phyloP scores from a whole-genome alignment of 345 rosid species.

The Raphanus sativus region DNA sequence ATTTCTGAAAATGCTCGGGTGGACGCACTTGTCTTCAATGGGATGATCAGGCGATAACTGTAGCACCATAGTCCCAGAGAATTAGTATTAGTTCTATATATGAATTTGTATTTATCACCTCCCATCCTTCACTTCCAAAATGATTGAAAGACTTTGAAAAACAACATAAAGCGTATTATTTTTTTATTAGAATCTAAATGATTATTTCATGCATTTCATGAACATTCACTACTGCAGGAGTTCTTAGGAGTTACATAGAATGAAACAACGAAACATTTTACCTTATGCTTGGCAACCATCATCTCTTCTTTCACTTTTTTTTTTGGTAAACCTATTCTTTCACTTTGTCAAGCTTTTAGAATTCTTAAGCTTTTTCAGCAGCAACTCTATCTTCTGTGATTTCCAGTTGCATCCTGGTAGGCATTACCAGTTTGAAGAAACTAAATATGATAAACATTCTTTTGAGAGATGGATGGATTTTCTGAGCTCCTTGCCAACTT shows the following conservation, averaged over 20 bases:
- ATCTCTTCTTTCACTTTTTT: not conserved
- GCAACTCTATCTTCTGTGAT: not conserved
- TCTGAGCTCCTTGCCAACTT: not conserved
- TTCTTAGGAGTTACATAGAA: not conserved
- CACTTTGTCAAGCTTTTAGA: not conserved
- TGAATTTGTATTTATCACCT: not conserved
- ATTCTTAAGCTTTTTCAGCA: not conserved
- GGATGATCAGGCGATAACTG: slow-evolving; percentile 52
- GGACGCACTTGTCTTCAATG: slow-evolving; percentile 50
- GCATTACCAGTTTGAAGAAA: not conserved
- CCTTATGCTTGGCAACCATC: not conserved
- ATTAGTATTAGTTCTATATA: not conserved
- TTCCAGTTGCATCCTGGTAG: not conserved
- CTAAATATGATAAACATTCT: no score
- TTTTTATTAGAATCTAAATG: not conserved
- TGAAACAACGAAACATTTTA: no score
- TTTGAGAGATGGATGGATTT: not conserved
- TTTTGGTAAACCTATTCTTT: no score
- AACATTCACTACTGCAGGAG: not conserved
- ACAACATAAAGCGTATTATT: not conserved
- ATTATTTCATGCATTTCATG: not conserved
- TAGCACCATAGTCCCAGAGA: not conserved
- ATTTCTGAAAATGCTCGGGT: slow-evolving; percentile 58
- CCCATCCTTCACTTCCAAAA: not conserved
- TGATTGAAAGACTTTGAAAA: not conserved